These are phyloP conservation scores for Cokeromyces recurvatus DNA, from an alignment of 371 early-diverging fungal species.

Conservation along the genomic window DNA sequence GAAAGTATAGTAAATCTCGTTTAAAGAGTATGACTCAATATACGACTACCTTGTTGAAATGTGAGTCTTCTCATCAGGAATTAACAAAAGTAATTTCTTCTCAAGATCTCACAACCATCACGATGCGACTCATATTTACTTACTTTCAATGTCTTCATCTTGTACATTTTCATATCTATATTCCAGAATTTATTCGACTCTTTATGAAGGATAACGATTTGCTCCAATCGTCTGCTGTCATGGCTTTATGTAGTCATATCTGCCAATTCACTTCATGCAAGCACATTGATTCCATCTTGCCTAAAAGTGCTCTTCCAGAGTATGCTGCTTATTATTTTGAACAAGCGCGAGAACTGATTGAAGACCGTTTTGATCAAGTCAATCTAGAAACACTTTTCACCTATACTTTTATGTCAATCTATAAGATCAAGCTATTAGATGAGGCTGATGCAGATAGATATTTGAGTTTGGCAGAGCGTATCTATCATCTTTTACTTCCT, in stretches of 20 bases:
- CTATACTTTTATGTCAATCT: slow-evolving; percentile 19
- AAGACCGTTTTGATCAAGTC: slow-evolving; percentile 34
- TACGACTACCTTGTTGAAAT: slow-evolving; percentile 1
- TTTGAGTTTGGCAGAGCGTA: slow-evolving; percentile 22
- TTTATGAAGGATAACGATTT: slow-evolving; percentile 7
- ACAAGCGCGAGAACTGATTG: slow-evolving; percentile 20
- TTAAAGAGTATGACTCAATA: slow-evolving; percentile 18
- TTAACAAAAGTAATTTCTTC: not conserved
- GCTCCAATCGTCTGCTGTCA: slow-evolving; percentile 21
- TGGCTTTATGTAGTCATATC: slow-evolving; percentile 26
- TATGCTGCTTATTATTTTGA: slow-evolving; percentile 30
- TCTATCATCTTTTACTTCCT: slow-evolving; percentile 15
- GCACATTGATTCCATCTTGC: slow-evolving; percentile 14
- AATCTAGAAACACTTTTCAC: slow-evolving; percentile 22
- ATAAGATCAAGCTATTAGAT: slow-evolving; percentile 15
- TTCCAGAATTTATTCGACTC: slow-evolving; percentile 14
- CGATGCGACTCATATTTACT: slow-evolving; percentile 15
- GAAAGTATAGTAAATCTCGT: slow-evolving; percentile 26
- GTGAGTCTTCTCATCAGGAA: not conserved
- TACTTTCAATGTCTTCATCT: slow-evolving; percentile 28
- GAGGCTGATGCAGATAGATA: slow-evolving; percentile 13
- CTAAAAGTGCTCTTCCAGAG: slow-evolving; percentile 4
- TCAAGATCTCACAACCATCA: slow-evolving; percentile 3
- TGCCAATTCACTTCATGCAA: slow-evolving; percentile 23
- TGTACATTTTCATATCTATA: slow-evolving; percentile 18